These are phyloP conservation scores for Chaetomium tenue DNA, from an alignment of 495 filamentous ascomycete genomes.

Conservation along the genomic window DNA sequence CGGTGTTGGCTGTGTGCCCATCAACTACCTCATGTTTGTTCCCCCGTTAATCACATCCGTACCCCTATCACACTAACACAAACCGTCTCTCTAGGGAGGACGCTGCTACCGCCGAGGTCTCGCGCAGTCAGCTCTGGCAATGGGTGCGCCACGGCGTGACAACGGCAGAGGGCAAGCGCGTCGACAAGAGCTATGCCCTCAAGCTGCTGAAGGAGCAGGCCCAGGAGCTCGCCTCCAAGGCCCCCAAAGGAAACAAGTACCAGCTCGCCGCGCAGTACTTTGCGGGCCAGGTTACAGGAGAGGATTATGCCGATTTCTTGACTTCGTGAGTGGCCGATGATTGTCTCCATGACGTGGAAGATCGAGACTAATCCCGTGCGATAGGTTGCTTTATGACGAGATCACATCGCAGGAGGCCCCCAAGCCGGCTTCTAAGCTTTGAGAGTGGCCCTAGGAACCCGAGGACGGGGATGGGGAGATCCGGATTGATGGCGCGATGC, in stretches of 20 bases:
- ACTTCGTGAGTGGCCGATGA: constrained; percentile 59
- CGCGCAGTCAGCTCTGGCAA: constrained; percentile 91
- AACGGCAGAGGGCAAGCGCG: constrained; percentile 85
- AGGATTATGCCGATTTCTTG: constrained; percentile 97
- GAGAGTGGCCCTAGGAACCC: constrained; percentile 26
- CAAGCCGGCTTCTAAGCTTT: constrained; percentile 75
- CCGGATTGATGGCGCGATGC: not conserved
- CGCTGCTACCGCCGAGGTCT: constrained; percentile 94
- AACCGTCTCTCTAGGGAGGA: constrained; percentile 63
- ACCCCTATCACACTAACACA: not conserved
- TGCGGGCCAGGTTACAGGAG: constrained; percentile 86
- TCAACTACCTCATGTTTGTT: constrained; percentile 91
- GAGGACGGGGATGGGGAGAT: too few relatives aligned
- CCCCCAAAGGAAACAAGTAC: constrained; percentile 88
- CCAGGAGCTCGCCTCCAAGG: constrained; percentile 68
- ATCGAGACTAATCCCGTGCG: not conserved
- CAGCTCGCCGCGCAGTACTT: constrained; percentile 91
- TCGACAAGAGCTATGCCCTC: constrained; percentile 88
- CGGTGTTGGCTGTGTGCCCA: constrained; percentile 92
- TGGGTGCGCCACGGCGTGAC: constrained; percentile 84
- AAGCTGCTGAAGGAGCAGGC: constrained; percentile 86
- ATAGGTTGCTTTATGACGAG: constrained; percentile 87
- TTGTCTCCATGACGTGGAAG: not conserved
- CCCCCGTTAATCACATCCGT: not conserved
- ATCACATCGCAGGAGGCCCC: constrained; percentile 79